Evolutionary conservation across 129 eudicot species (phyloP).

Genomic region (Lonicera japonica): DNA sequence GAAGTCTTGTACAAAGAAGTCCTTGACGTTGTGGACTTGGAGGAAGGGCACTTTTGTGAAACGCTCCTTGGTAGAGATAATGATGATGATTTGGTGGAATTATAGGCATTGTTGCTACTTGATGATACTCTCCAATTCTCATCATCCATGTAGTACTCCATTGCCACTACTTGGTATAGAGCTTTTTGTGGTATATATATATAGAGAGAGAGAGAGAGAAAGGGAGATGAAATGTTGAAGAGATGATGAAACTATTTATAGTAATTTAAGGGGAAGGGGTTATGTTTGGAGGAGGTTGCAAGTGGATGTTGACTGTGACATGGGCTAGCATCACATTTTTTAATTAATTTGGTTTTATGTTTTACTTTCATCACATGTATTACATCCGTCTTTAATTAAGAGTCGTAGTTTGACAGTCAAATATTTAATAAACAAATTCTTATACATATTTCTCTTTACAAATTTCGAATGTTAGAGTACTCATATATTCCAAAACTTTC

Average conservation of each 20-base stretch:
- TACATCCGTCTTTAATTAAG: too few relatives aligned
- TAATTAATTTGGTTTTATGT: too few relatives aligned
- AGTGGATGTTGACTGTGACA: constrained; percentile 23
- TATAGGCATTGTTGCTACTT: constrained; percentile 2
- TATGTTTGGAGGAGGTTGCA: not conserved
- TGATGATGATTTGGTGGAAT: too few relatives aligned
- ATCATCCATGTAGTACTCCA: constrained; percentile 64
- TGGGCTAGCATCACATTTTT: not conserved
- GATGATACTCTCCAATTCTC: constrained; percentile 52
- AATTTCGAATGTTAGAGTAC: too few relatives aligned
- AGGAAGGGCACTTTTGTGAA: constrained; percentile 45
- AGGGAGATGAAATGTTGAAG: constrained; percentile 14
- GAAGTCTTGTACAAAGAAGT: constrained; percentile 47
- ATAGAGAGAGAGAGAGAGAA: constrained; percentile 12
- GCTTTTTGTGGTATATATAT: not conserved
- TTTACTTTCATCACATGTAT: too few relatives aligned
- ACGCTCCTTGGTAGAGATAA: constrained; percentile 41
- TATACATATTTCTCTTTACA: too few relatives aligned
- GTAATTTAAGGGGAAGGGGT: constrained; percentile 10
- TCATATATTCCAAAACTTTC: too few relatives aligned
- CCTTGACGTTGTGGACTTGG: constrained; percentile 13
- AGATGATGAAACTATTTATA: constrained; percentile 29
- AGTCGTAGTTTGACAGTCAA: too few relatives aligned
- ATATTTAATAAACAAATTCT: too few relatives aligned
- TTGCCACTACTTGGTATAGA: not conserved